Conservation (phyloP, 352 stramenopile genomes). For the Phytophthora pluvialis region DNA sequence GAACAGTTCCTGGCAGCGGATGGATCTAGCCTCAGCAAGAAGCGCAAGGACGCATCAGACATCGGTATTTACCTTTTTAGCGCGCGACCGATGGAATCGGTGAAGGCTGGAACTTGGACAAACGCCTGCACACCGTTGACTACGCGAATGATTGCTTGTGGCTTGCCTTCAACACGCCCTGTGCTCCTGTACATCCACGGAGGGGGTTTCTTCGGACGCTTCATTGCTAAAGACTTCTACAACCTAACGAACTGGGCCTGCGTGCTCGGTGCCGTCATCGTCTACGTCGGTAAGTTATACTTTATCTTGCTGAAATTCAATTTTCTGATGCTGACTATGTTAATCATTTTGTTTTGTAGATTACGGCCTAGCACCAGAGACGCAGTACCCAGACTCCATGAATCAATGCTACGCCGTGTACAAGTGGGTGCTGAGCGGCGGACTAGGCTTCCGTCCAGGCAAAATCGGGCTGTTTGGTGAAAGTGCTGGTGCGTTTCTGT, state of each 20-base stretch:
- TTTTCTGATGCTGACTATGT: slow-evolving; percentile 10
- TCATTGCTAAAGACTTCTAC: slow-evolving; percentile 86
- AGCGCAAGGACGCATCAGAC: slow-evolving; percentile 51
- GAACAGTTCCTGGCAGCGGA: slow-evolving; percentile 69
- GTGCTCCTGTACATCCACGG: slow-evolving; percentile 90
- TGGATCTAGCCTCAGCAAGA: slow-evolving; percentile 40
- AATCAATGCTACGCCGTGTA: slow-evolving; percentile 86
- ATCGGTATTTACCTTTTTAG: slow-evolving; percentile 81
- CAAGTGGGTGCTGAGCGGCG: slow-evolving; percentile 82
- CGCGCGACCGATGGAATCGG: slow-evolving; percentile 63
- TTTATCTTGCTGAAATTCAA: slow-evolving; percentile 1
- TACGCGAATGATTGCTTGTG: slow-evolving; percentile 70
- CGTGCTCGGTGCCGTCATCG: slow-evolving; percentile 77
- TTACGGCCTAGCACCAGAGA: slow-evolving; percentile 84
- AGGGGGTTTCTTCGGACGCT: slow-evolving; percentile 88
- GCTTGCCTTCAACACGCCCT: slow-evolving; percentile 65
- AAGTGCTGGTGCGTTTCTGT: slow-evolving; percentile 65
- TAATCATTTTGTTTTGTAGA: slow-evolving; percentile 43
- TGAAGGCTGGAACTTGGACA: slow-evolving; percentile 74
- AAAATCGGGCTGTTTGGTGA: slow-evolving; percentile 85
- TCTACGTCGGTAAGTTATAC: slow-evolving; percentile 78
- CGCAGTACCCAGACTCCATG: slow-evolving; percentile 78
- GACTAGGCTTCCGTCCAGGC: slow-evolving; percentile 71
- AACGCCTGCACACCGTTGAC: slow-evolving; percentile 60
- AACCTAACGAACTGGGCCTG: slow-evolving; percentile 79